Conservation (phyloP, 306 rosid genomes). For the Cucumis sativus region DNA sequence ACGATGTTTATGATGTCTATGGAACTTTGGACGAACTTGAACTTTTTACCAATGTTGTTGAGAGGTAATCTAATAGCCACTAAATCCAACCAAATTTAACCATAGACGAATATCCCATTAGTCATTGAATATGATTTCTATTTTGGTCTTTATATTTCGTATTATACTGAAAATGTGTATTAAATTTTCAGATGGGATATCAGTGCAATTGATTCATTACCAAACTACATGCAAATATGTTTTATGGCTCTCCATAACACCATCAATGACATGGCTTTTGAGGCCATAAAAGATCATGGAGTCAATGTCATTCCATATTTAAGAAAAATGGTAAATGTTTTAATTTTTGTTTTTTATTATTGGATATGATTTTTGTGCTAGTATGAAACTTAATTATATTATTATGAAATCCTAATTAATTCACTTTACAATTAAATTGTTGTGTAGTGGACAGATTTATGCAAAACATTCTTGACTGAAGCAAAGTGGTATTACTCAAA, state of each 20-base stretch:
- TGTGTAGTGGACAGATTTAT: slow-evolving; percentile 15
- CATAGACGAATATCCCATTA: too few relatives aligned
- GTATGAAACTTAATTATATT: too few relatives aligned
- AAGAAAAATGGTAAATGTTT: slow-evolving; percentile 2
- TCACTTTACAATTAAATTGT: neutral
- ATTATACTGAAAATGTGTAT: too few relatives aligned
- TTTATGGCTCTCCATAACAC: slow-evolving; percentile 8
- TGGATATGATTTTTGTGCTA: too few relatives aligned
- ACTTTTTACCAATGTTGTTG: neutral
- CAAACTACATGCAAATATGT: slow-evolving; percentile 13
- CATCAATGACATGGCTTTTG: slow-evolving; percentile 7
- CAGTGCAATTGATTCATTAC: neutral
- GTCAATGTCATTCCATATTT: neutral
- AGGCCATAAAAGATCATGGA: neutral
- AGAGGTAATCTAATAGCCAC: neutral
- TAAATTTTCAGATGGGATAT: slow-evolving; percentile 12
- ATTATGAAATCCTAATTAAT: too few relatives aligned
- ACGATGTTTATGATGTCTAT: slow-evolving; percentile 7
- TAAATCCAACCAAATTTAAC: too few relatives aligned
- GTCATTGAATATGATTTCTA: too few relatives aligned
- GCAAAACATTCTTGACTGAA: slow-evolving; percentile 7
- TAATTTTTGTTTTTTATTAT: too few relatives aligned
- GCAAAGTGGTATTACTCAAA: slow-evolving; percentile 18
- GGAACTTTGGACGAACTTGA: slow-evolving; percentile 6
- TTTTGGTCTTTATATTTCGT: too few relatives aligned